phyloP scores from a whole-genome alignment of 768 basidiomycete genomes.

The Amanita rubescens region DNA sequence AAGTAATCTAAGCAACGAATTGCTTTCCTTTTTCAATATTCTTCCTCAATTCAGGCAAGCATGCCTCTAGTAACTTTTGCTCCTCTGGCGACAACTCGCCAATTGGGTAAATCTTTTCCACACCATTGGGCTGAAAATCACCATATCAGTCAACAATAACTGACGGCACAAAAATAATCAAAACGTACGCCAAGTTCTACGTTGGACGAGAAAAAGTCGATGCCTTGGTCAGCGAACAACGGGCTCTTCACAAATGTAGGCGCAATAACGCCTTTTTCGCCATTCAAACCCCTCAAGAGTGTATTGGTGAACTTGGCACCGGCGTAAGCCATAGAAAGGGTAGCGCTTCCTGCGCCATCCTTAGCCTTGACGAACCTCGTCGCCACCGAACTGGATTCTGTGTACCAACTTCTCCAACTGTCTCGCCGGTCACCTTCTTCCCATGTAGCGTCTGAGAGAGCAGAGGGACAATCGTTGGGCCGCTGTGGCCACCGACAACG shows the following conservation, averaged over 20 bases:
- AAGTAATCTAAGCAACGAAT: conserved; percentile 42
- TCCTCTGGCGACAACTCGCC: conserved; percentile 78
- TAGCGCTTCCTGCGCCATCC: conserved; percentile 90
- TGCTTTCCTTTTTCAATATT: conserved; percentile 95
- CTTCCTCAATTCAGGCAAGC: conserved; percentile 90
- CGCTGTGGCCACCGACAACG: conserved; percentile 94
- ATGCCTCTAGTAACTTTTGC: conserved; percentile 78
- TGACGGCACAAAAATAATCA: conserved; percentile 16
- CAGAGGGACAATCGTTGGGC: conserved; percentile 95
- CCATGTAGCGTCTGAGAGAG: conserved; percentile 76
- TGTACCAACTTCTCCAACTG: conserved; percentile 73
- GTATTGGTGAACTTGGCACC: conserved; percentile 86
- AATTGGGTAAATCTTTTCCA: conserved; percentile 85
- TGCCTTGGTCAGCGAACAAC: conserved; percentile 75
- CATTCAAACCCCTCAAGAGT: conserved; percentile 77
- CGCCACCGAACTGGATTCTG: conserved; percentile 96
- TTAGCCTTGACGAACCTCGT: conserved; percentile 99
- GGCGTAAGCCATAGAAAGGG: conserved; percentile 92
- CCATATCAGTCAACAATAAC: conserved; percentile 8
- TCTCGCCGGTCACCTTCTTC: conserved; percentile 67
- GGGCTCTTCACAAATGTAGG: conserved; percentile 89
- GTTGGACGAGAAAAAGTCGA: conserved; percentile 91
- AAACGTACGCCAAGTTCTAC: conserved; percentile 88
- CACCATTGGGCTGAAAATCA: conserved; percentile 60
- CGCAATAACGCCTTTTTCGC: conserved; percentile 80